Evolutionary conservation across 192 early-diverging fungal species (phyloP), one percentile per base, ranked within the genome.

Genomic region (Backusella tarrabulga): DNA sequence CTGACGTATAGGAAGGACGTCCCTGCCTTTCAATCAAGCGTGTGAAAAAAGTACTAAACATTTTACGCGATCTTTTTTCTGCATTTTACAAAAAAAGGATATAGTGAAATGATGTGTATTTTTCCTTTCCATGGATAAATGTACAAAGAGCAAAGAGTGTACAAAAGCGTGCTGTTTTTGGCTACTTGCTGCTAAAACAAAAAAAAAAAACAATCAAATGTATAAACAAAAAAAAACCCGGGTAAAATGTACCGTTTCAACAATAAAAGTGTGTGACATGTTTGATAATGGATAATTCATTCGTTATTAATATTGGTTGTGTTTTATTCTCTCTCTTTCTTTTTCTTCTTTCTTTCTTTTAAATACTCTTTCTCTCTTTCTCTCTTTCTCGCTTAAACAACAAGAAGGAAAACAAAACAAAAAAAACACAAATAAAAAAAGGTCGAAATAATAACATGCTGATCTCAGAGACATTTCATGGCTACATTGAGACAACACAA

Each of bases 401-500:
- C 11, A 17, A 19, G 17, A 50, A 19, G 5, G 5, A 50, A 50
- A 19, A 50, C 46, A 50, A 6, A 40, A 50, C 19, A 17, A 50
- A 29, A 2, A 60, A 29, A 3, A 26, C 6, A 4, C 2, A 44
- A 44, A 44, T 17, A 17, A 44, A 17, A 4, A 44, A 21, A 8
- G 17, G 44, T 46, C 17, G 14, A 19, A 8, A 21, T 50, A 60
- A 60, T 19, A 60, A 54, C 54, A 23, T 79, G 77, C 34, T 73
- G 12, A 46, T 76, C 7, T 68, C 75, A 50, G 81, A 79, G 52
- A 74, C 81, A 40, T 83, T 83, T 68, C 75, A 85, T 54, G 88
- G 88, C 21, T 90, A 76, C 36, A 76, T 90, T 54, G 88, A 88
- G 41, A 82, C 85, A 14, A 86, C 89, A 3, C 84, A 88, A 36